Base-by-base conservation (phyloP, 2,329 filamentous ascomycete genomes). In the Lachnellula suecica region DNA sequence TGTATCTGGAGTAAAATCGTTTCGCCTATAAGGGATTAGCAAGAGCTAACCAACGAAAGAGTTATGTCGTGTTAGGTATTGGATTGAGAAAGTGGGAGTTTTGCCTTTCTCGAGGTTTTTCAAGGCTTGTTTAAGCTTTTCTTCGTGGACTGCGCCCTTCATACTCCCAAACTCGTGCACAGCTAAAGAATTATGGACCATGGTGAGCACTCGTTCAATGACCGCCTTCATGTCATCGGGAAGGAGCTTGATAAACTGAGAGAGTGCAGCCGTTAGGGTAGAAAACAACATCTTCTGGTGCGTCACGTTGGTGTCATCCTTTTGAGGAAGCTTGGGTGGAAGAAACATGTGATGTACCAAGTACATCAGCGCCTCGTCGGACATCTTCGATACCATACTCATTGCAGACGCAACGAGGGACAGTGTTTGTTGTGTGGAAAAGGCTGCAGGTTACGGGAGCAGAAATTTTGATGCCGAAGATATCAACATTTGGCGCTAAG, bases 331-430 rank as follows among this genome's bases (percentile, higher is more conserved):
- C 37, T 74, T 68, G 1, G 76, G 74, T 0, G 77, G 78, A 0
- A 81, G 68, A 19, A 79, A 76, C 1, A 79, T 61, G 58, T 81
- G 75, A 34, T 78, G 59, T 34, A 77, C 66, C 2, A 77, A 53
- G 54, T 72, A 75, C 42, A 35, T 7, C 31, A 35, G 6, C 31
- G 15, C 17, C 31, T 35, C 15, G n/a, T n/a, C n/a, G n/a, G n/a
- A n/a, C n/a, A n/a, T n/a, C n/a, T n/a, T n/a, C n/a, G n/a, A n/a
- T n/a, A n/a, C n/a, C n/a, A n/a, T n/a, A n/a, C n/a, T n/a, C n/a
- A n/a, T n/a, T n/a, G n/a, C n/a, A n/a, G n/a, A n/a, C n/a, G n/a
- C n/a, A n/a, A n/a, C n/a, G n/a, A n/a, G n/a, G n/a, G n/a, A n/a
- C n/a, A n/a, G n/a, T n/a, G n/a, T n/a, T n/a, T n/a, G n/a, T n/a